phyloP scores from a whole-genome alignment of 2,329 filamentous ascomycete species.

The Colletotrichum karsti region DNA sequence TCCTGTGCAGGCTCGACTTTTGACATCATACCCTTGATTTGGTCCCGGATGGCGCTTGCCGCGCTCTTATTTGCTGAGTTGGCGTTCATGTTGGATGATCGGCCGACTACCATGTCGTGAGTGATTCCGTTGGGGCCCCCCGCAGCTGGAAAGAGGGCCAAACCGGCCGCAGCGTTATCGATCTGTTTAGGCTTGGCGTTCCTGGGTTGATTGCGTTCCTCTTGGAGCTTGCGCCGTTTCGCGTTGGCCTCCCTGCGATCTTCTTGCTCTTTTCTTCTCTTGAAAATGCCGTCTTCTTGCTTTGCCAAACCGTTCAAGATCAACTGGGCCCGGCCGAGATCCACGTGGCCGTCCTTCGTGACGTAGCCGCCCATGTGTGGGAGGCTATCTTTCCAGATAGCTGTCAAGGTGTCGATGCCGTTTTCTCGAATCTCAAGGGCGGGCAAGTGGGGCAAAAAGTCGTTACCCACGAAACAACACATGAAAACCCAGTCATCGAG shows the following conservation, averaged over 20 bases:
- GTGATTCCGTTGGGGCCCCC: conserved; percentile 69
- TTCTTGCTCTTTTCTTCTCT: conserved; percentile 84
- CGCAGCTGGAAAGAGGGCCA: conserved; percentile 33
- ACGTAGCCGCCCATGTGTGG: conserved; percentile 94
- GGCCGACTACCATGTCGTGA: conserved; percentile 81
- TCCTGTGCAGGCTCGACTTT: conserved; percentile 28
- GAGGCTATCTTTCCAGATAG: conserved; percentile 96
- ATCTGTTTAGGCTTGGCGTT: conserved; percentile 24
- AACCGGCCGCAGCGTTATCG: conserved; percentile 33
- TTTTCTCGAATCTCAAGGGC: conserved; percentile 97
- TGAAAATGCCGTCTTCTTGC: conserved; percentile 94
- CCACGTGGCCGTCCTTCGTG: conserved; percentile 92
- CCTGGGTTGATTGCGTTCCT: conserved; percentile 49
- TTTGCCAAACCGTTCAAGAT: conserved; percentile 90
- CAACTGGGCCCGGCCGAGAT: conserved; percentile 84
- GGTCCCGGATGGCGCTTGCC: conserved; percentile 85
- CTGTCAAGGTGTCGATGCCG: conserved; percentile 93
- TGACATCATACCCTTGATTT: conserved; percentile 65
- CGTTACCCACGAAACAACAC: conserved; percentile 98
- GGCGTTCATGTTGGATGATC: conserved; percentile 52
- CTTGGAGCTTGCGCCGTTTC: conserved; percentile 80
- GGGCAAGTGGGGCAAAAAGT: conserved; percentile 97
- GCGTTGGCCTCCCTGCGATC: conserved; percentile 83
- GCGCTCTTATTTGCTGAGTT: conserved; percentile 94
- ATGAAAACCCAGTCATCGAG: conserved; percentile 99